Base-by-base conservation (phyloP, 2,329 filamentous ascomycete species). In the Hyphodiscus sp. region DNA sequence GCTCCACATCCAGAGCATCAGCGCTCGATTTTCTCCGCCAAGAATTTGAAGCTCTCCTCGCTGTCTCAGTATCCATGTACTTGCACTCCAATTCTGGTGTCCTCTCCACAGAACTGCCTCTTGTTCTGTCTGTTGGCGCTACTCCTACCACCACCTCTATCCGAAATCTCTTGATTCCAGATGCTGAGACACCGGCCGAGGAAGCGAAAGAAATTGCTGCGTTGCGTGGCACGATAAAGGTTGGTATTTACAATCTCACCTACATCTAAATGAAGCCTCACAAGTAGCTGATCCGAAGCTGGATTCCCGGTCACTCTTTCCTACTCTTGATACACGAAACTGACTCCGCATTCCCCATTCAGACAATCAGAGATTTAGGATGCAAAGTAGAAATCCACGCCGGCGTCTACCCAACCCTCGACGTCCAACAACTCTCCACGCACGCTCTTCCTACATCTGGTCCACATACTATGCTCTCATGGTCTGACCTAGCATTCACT, bases 361-460 rank as follows among this genome's bases (percentile, higher is more conserved):
- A 61, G 11, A 62, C 64, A 10, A 68, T 74, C 55, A 71, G 63
- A 49, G 65, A 58, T 51, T 63, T 67, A 4, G 71, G 70, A 38
- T 73, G 77, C 48, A 69, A 65, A 2, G 74, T 90, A 23, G 87
- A 91, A 66, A 73, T 90, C 1, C 88, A 91, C 66, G 87, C 87
- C 0, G 87, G 87, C 29, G 85, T 89, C 2, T 92, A 91, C 65
- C 82, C 87, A 0, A 75, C 83, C 2, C 77, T 92, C 9, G 89
- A 94, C 67, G 74, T 91, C 62, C 89, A 94, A 67, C 89, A 94
- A 68, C 74, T 92, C 1, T 83, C 87, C 1, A 89, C 87, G 0
- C 81, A 85, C 62, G 83, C 86, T 3, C 70, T 78, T 0, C 74
- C 76, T 2, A 62, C 68, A 0, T 59, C 59, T 15, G 63, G 47